Evolutionary conservation across 805 yeast species (phyloP).

Genomic region (Myxozyma monticola): DNA sequence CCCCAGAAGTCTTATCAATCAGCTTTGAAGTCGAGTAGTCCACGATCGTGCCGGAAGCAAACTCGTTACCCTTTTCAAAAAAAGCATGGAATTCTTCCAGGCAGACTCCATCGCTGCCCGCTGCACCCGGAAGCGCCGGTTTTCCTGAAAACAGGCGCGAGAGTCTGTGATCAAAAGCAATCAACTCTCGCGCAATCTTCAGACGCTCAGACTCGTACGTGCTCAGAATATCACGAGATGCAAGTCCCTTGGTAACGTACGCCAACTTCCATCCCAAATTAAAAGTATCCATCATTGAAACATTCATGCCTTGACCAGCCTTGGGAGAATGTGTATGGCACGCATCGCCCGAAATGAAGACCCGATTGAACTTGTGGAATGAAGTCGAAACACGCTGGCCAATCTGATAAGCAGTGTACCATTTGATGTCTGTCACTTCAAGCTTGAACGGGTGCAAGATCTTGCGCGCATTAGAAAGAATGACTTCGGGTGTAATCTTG

Average conservation of each 20-base stretch:
- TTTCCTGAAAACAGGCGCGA: conserved; percentile 38
- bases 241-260: conserved; percentile 37
- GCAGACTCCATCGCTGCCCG: conserved; percentile 34
- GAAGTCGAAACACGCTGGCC: conserved; percentile 41
- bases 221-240: conserved; percentile 32
- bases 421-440: conserved; percentile 35
- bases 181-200: conserved; percentile 39
- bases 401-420: conserved; percentile 23
- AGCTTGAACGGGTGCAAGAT: conserved; percentile 34
- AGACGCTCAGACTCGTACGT: conserved; percentile 39
- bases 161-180: conserved; percentile 38
- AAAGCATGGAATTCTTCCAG: conserved; percentile 37
- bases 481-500: conserved; percentile 40
- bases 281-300: conserved; percentile 37
- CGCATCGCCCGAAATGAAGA: conserved; percentile 41
- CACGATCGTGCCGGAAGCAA: conserved; percentile 40
- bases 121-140: conserved; percentile 32
- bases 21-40: conserved; percentile 35
- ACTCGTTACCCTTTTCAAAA: conserved; percentile 37
- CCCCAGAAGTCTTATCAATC: conserved; percentile 18
- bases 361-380: conserved; percentile 34
- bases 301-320: conserved; percentile 43
- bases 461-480: conserved; percentile 33
- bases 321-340: conserved; percentile 36
- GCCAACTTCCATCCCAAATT: conserved; percentile 42